A percentile compares a stretch with the other conserved stretches of the same genome.
These are phyloP conservation scores for Galerina marginata DNA, from an alignment of 768 basidiomycete species.

Conservation along the genomic window DNA sequence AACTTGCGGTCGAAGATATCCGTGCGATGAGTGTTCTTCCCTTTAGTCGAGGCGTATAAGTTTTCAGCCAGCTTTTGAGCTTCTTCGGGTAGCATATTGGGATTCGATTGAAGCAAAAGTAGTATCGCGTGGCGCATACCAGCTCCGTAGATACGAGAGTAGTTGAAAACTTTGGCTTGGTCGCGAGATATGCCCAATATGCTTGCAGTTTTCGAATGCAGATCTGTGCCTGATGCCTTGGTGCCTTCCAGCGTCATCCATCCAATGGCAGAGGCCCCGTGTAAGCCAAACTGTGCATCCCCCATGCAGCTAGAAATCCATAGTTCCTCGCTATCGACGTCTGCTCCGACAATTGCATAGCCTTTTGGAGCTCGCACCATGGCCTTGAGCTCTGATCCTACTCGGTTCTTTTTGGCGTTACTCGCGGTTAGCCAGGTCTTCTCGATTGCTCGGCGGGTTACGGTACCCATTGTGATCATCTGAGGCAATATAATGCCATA, in stretches of 20 bases:
- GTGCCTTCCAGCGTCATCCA: conserved; percentile 99
- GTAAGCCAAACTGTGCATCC: conserved; percentile 95
- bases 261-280: conserved; percentile 95
- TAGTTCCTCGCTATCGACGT: conserved; percentile 98
- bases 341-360: conserved; percentile 95
- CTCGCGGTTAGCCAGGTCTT: conserved; percentile 98
- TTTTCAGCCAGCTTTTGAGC: conserved; percentile 84
- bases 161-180: conserved; percentile 98
- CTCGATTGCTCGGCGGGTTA: conserved; percentile 96
- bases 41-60: conserved; percentile 93
- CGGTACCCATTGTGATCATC: conserved; percentile 98
- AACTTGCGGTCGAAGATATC: conserved; percentile 84
- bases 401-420: conserved; percentile 96
- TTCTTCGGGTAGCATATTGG: conserved; percentile 75
- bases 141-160: conserved; percentile 98
- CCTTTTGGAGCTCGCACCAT: conserved; percentile 96
- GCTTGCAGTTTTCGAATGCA: conserved; percentile 94
- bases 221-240: conserved; percentile 91
- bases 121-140: conserved; percentile 93
- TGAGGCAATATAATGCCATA: conserved; percentile 96
- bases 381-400: conserved; percentile 97
- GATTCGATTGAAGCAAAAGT: conserved; percentile 83
- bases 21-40: conserved; percentile 78
- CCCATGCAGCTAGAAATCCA: conserved; percentile 99
- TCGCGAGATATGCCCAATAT: conserved; percentile 94